A percentile compares a stretch with the other conserved stretches of the same genome.
phyloP scores from a whole-genome alignment of 345 rosid species.

The Kandelia obovata region DNA sequence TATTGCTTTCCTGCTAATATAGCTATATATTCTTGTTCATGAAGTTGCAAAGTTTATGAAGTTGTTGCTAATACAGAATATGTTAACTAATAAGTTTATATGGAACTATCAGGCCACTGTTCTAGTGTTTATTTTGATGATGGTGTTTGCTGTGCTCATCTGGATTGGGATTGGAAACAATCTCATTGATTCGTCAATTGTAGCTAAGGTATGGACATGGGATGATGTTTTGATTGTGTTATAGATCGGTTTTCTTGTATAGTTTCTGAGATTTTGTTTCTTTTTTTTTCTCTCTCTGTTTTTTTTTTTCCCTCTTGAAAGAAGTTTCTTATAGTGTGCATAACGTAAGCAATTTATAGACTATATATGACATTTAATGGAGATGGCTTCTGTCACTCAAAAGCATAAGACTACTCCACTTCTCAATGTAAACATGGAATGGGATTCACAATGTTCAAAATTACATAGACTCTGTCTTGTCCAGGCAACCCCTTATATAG shows the following conservation, averaged over 20 bases:
- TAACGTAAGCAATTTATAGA: too few relatives aligned
- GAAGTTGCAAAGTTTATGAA: background rate
- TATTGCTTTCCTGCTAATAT: conserved; percentile 6
- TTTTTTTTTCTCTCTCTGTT: background rate
- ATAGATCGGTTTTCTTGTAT: background rate
- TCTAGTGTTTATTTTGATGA: conserved; percentile 39
- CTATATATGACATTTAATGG: too few relatives aligned
- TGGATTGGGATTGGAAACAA: conserved; percentile 51
- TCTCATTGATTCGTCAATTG: conserved; percentile 36
- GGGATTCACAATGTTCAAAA: too few relatives aligned
- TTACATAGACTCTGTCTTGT: too few relatives aligned
- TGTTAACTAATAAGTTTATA: background rate
- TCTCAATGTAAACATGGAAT: too few relatives aligned
- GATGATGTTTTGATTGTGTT: conserved; percentile 6
- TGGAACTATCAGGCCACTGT: conserved; percentile 38
- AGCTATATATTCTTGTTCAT: background rate
- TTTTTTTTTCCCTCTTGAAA: background rate
- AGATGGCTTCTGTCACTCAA: too few relatives aligned
- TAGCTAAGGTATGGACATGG: conserved; percentile 46
- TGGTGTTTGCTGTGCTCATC: conserved; percentile 48
- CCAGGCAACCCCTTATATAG: too few relatives aligned
- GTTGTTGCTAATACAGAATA: too few relatives aligned
- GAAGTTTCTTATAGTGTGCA: too few relatives aligned
- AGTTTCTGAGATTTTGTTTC: background rate
- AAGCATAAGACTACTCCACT: too few relatives aligned